These are phyloP conservation scores for Pestalotiopsis sp. DNA, from an alignment of 2,329 filamentous ascomycete genomes.

Conservation along the genomic window DNA sequence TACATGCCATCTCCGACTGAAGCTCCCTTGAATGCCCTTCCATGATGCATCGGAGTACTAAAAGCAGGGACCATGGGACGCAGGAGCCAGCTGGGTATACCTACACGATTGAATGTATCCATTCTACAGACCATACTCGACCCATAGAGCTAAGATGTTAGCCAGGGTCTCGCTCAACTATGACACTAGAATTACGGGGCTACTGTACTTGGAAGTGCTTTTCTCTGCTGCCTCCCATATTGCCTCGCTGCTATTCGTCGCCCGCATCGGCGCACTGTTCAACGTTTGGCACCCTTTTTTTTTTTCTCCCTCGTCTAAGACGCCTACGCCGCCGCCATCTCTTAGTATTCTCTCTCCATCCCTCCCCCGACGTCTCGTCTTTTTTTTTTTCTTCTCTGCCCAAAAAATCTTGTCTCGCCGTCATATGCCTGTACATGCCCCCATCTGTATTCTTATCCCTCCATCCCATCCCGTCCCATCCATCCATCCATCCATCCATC, in stretches of 20 bases:
- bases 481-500: not conserved
- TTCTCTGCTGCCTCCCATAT: conserved; percentile 11
- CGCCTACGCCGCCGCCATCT: not conserved
- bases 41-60: not conserved
- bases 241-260: conserved; percentile 11
- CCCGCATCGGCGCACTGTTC: conserved; percentile 10
- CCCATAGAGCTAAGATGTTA: not conserved
- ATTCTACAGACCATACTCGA: not conserved
- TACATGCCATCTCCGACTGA: not conserved
- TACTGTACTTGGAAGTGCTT: conserved; percentile 8
- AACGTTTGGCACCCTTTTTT: not conserved
- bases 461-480: conserved; percentile 1
- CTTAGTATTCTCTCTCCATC: not conserved
- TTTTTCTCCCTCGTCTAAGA: not conserved
- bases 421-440: not conserved
- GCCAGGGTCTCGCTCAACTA: conserved; percentile 7
- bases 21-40: not conserved
- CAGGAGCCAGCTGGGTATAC: not conserved
- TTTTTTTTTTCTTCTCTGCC: not conserved
- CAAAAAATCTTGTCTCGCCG: not conserved
- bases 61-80: not conserved
- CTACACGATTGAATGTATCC: not conserved
- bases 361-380: not conserved
- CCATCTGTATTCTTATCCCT: conserved; percentile 1
- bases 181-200: conserved; percentile 1